Percentiles rank a stretch among this genome's conserved stretches.
These are phyloP conservation scores for Schizosaccharomyces osmophilus DNA, from an alignment of 805 yeast genomes.

Conservation along the genomic window DNA sequence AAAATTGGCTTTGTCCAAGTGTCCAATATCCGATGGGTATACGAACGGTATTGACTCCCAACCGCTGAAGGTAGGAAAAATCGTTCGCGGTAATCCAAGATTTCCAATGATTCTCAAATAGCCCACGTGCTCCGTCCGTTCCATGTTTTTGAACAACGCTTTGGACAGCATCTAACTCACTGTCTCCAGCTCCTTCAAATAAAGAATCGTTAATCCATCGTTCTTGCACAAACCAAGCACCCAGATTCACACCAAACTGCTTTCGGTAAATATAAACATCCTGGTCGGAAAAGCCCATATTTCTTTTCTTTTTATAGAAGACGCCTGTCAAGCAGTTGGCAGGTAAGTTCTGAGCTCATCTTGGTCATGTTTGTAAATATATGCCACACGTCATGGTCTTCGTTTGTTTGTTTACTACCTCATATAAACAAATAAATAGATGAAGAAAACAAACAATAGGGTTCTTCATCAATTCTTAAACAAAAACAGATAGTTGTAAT, in stretches of 20 bases:
- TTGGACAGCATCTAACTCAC: background rate
- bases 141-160: slow-evolving; percentile 17
- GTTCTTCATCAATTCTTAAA: too few relatives aligned
- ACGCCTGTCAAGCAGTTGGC: background rate
- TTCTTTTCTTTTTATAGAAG: background rate
- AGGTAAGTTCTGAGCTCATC: too few relatives aligned
- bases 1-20: background rate
- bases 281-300: background rate
- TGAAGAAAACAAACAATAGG: too few relatives aligned
- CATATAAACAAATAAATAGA: too few relatives aligned
- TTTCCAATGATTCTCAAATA: slow-evolving; percentile 40
- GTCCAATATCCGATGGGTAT: slow-evolving; percentile 49
- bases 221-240: slow-evolving; percentile 1
- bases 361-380: too few relatives aligned
- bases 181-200: background rate
- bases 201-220: background rate
- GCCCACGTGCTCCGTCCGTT: slow-evolving; percentile 21
- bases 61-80: slow-evolving; percentile 24
- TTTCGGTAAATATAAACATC: background rate
- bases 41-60: slow-evolving; percentile 29
- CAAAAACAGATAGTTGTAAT: too few relatives aligned
- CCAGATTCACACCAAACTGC: slow-evolving; percentile 1
- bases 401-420: too few relatives aligned
- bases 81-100: slow-evolving; percentile 42
- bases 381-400: too few relatives aligned